A percentile compares a stretch with the other conserved stretches of the same genome.
These are phyloP conservation scores for Botrytis squamosa DNA, from an alignment of 2,329 filamentous ascomycete genomes.

Conservation along the genomic window DNA sequence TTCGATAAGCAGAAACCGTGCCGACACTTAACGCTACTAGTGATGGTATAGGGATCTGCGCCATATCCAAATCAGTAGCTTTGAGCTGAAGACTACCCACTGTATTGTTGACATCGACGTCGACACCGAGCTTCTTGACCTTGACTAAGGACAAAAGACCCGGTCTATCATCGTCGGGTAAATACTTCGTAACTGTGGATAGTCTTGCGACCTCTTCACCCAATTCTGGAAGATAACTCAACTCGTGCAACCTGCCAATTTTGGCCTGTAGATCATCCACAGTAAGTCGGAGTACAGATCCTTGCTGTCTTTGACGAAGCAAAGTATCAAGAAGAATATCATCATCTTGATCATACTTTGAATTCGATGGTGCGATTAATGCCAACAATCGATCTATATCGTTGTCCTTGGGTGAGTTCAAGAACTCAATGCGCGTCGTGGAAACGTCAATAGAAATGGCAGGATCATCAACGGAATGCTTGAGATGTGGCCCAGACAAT, in stretches of 20 bases:
- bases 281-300: conserved; percentile 72
- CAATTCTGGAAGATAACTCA: conserved; percentile 68
- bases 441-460: conserved; percentile 62
- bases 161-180: conserved; percentile 92
- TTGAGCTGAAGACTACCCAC: conserved; percentile 63
- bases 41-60: conserved; percentile 81
- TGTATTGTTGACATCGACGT: conserved; percentile 63
- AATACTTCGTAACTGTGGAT: conserved; percentile 86
- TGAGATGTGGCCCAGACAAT: conserved; percentile 67
- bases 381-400: conserved; percentile 82
- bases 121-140: conserved; percentile 61
- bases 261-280: conserved; percentile 63
- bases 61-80: conserved; percentile 65
- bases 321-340: conserved; percentile 95
- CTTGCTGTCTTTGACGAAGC: conserved; percentile 80
- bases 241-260: conserved; percentile 61
- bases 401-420: conserved; percentile 68
- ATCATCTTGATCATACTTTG: conserved; percentile 82
- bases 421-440: conserved; percentile 70
- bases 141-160: conserved; percentile 75
- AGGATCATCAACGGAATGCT: conserved; percentile 52
- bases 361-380: conserved; percentile 86
- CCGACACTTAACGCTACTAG: conserved; percentile 76
- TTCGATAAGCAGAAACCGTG: conserved; percentile 60
- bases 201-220: conserved; percentile 78